Conservation (phyloP, 495 filamentous ascomycete species). For the Daldinia childiae region DNA sequence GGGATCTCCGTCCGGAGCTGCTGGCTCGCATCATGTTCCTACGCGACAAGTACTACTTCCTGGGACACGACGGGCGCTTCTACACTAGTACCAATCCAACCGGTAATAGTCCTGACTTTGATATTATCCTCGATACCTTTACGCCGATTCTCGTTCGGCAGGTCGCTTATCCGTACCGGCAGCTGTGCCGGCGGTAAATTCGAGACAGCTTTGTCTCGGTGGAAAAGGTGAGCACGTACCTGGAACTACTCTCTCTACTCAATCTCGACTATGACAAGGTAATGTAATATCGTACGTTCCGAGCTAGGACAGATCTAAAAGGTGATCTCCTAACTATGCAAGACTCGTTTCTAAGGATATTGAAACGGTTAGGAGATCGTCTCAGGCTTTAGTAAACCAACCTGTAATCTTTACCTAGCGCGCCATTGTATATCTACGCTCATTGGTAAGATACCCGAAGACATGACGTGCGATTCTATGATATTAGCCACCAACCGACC, state of each 20-base stretch:
- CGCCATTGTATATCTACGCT: too few species aligned
- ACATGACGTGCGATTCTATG: background rate
- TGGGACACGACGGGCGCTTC: constrained; percentile 5
- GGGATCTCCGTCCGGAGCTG: background rate
- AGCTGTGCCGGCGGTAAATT: constrained; percentile 4
- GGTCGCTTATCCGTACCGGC: constrained; percentile 21
- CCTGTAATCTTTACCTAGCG: background rate
- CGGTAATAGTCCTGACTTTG: background rate
- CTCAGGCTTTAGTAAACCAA: background rate
- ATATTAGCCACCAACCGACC: background rate
- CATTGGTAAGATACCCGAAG: background rate
- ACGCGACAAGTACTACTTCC: constrained; percentile 15
- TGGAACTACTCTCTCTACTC: background rate
- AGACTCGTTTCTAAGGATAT: too few species aligned
- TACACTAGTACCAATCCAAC: constrained; percentile 4
- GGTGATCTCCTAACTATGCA: too few species aligned
- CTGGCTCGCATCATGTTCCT: background rate
- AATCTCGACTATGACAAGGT: background rate
- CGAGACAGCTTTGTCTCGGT: background rate
- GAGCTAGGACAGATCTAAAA: background rate
- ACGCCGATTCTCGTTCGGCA: constrained; percentile 7
- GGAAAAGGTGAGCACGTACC: background rate
- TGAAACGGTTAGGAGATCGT: background rate
- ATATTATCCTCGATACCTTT: constrained; percentile 7
- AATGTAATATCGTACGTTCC: background rate